Evolutionary conservation across 805 yeast species (phyloP).

Genomic region (Citeromyces matritensis): DNA sequence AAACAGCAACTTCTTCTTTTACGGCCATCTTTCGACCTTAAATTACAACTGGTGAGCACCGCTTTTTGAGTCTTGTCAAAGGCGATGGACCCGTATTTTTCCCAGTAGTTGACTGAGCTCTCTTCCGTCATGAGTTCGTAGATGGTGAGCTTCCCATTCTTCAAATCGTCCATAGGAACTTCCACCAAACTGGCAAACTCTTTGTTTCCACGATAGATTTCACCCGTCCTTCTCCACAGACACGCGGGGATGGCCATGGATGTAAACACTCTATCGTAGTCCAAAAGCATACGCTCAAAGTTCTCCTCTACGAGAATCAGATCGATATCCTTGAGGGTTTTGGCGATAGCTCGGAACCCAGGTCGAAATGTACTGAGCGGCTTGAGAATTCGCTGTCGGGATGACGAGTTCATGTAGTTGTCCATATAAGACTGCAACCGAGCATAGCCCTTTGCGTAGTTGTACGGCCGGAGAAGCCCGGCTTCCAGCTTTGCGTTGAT

Average conservation of each 20-base stretch:
- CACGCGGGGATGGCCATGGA: constrained; percentile 98
- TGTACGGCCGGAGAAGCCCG: constrained; percentile 81
- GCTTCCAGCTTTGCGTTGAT: constrained; percentile 92
- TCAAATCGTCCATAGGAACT: constrained; percentile 75
- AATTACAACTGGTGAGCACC: constrained; percentile 79
- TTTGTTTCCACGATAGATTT: constrained; percentile 86
- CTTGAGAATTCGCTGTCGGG: constrained; percentile 72
- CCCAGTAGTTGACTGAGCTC: constrained; percentile 95
- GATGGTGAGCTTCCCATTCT: constrained; percentile 85
- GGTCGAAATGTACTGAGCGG: constrained; percentile 82
- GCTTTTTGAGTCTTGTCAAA: constrained; percentile 94
- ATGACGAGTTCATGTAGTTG: constrained; percentile 71
- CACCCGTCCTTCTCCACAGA: constrained; percentile 94
- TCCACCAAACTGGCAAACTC: constrained; percentile 92
- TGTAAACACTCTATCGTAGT: constrained; percentile 89
- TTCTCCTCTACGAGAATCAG: constrained; percentile 85
- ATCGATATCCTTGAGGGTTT: constrained; percentile 81
- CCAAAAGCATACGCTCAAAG: constrained; percentile 84
- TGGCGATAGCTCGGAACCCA: constrained; percentile 85
- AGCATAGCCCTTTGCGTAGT: constrained; percentile 89
- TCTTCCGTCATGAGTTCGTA: constrained; percentile 93
- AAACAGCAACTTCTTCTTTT: constrained; percentile 80
- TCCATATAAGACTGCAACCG: constrained; percentile 86
- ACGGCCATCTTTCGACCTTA: constrained; percentile 71
- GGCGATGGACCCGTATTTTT: constrained; percentile 90